A percentile compares a stretch with the other conserved stretches of the same genome.
Conservation (phyloP, 805 yeast species). For the Wickerhamiella vanderwaltii region DNA sequence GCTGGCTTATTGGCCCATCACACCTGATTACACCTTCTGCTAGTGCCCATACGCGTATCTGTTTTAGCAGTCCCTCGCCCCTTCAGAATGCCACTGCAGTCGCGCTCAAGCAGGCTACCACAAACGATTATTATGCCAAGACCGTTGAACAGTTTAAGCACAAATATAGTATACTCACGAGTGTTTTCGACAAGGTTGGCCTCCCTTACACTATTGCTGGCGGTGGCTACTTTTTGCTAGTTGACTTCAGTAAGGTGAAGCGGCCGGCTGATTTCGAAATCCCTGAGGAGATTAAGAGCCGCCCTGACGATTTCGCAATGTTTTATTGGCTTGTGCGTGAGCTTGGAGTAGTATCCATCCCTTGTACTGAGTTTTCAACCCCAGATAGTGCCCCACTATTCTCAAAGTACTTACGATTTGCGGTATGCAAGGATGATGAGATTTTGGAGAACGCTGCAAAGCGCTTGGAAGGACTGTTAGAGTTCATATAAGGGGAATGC, state of each 20-base stretch:
- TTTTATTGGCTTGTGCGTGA: constrained; percentile 91
- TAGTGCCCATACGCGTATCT: constrained; percentile 87
- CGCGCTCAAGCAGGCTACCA: constrained; percentile 52
- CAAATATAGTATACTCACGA: constrained; percentile 63
- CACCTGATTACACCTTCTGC: constrained; percentile 69
- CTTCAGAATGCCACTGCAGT: constrained; percentile 83
- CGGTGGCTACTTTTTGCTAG: constrained; percentile 88
- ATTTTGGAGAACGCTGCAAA: constrained; percentile 70
- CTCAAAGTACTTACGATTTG: constrained; percentile 80
- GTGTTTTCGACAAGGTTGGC: constrained; percentile 73
- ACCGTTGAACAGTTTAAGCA: constrained; percentile 56
- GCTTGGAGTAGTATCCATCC: constrained; percentile 89
- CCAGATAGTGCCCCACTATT: constrained; percentile 60
- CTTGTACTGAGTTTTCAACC: constrained; percentile 89
- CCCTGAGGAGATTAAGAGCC: constrained; percentile 54
- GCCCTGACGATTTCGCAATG: constrained; percentile 75
- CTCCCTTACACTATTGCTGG: constrained; percentile 84
- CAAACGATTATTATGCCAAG: constrained; percentile 51
- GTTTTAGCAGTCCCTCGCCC: constrained; percentile 84
- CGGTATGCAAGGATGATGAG: constrained; percentile 87
- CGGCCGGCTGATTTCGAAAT: constrained; percentile 60
- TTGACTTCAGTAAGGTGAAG: constrained; percentile 70
- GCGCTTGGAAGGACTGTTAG: constrained; percentile 56
- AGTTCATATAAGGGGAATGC: constrained; percentile 48
- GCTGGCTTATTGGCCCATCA: constrained; percentile 87